Conservation (phyloP, 2,329 filamentous ascomycete genomes). For the Aspergillus tanneri region DNA sequence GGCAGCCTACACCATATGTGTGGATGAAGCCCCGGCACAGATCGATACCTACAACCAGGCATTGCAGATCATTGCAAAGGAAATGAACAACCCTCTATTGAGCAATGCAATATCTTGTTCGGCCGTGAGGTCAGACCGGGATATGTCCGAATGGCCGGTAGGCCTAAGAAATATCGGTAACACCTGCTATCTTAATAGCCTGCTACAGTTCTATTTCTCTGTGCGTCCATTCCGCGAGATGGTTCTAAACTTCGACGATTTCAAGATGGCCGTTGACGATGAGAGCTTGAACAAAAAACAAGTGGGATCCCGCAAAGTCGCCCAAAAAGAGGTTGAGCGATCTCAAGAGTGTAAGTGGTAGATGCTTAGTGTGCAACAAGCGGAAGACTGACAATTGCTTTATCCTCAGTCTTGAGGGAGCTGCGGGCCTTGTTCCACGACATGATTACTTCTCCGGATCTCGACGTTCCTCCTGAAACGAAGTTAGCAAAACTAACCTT, state of each 20-base stretch:
- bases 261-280: slow-evolving; percentile 66
- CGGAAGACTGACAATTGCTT: slow-evolving; percentile 5
- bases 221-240: slow-evolving; percentile 77
- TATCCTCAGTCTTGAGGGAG: slow-evolving; percentile 70
- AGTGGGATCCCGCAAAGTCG: slow-evolving; percentile 71
- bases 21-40: slow-evolving; percentile 48
- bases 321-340: slow-evolving; percentile 56
- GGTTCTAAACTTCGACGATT: slow-evolving; percentile 71
- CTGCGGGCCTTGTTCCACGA: slow-evolving; percentile 68
- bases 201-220: slow-evolving; percentile 93
- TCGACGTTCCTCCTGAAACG: slow-evolving; percentile 68
- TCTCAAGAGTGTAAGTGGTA: slow-evolving; percentile 69
- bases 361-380: background rate
- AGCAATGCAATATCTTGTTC: slow-evolving; percentile 35
- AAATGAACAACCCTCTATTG: slow-evolving; percentile 41
- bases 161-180: slow-evolving; percentile 93
- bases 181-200: slow-evolving; percentile 95
- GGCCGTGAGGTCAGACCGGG: slow-evolving; percentile 30
- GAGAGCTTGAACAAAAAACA: slow-evolving; percentile 64
- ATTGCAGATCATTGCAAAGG: slow-evolving; percentile 48
- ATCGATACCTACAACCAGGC: slow-evolving; percentile 48
- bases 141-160: slow-evolving; percentile 65
- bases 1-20: slow-evolving; percentile 48
- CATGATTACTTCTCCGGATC: slow-evolving; percentile 63
- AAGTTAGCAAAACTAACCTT: slow-evolving; percentile 79